Evolutionary conservation across 2,329 filamentous ascomycete species (phyloP).

Genomic region (Fusarium poae): DNA sequence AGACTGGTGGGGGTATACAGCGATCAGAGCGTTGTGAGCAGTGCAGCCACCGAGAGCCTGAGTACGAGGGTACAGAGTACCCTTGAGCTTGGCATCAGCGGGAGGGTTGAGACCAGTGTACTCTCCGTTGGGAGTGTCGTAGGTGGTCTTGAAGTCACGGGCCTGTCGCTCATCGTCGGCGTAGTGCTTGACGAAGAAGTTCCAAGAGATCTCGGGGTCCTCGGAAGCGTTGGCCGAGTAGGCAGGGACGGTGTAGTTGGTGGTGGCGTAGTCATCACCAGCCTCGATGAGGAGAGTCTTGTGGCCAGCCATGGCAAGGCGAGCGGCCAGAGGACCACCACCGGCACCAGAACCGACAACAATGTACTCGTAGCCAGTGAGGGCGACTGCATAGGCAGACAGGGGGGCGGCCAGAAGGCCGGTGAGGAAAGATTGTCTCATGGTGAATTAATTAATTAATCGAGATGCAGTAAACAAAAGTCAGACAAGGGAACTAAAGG

Average conservation of each 20-base stretch:
- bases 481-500: constrained; percentile 9
- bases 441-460: constrained; percentile 8
- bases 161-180: constrained; percentile 64
- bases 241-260: constrained; percentile 67
- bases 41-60: constrained; percentile 65
- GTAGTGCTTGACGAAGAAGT: constrained; percentile 75
- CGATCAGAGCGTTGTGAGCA: constrained; percentile 71
- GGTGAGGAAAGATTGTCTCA: constrained; percentile 33
- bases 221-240: constrained; percentile 67
- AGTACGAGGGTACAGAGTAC: constrained; percentile 62
- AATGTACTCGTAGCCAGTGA: constrained; percentile 65
- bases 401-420: constrained; percentile 31
- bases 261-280: constrained; percentile 67
- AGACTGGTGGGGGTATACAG: constrained; percentile 68
- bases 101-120: constrained; percentile 63
- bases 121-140: constrained; percentile 63
- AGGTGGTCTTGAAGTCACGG: constrained; percentile 70
- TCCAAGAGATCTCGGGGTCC: constrained; percentile 69
- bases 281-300: constrained; percentile 72
- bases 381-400: constrained; percentile 35
- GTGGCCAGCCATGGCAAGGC: constrained; percentile 70
- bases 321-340: constrained; percentile 69
- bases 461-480: background rate
- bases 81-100: constrained; percentile 56
- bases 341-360: constrained; percentile 73